These are phyloP conservation scores for Kazachstania kunashirensis DNA, from an alignment of 805 yeast species.

Conservation along the genomic window DNA sequence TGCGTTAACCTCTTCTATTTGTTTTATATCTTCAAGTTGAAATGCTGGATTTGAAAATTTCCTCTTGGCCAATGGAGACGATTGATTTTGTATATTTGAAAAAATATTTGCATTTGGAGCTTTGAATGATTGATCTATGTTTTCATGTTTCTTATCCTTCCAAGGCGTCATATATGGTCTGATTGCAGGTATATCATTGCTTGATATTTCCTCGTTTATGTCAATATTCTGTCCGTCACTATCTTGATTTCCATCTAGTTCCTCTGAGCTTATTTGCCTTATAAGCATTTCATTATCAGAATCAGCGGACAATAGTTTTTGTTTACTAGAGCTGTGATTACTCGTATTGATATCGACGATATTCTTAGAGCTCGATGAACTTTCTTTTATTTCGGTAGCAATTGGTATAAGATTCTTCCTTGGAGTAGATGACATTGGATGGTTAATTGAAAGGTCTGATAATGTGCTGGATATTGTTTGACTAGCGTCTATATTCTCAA, in stretches of 20 bases:
- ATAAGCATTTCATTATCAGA: too few species aligned
- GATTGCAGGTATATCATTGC: slow-evolving; percentile 26
- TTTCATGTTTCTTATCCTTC: slow-evolving; percentile 17
- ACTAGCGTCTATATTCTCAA: not conserved
- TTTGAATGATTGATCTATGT: not conserved
- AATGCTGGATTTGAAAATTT: not conserved
- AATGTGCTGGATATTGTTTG: too few species aligned
- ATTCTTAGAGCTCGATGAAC: too few species aligned
- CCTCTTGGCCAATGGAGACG: not conserved
- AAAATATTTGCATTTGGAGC: not conserved
- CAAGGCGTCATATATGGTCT: slow-evolving; percentile 32
- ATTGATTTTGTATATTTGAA: not conserved
- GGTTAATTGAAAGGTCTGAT: too few species aligned
- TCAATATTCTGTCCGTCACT: not conserved
- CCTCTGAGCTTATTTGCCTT: too few species aligned
- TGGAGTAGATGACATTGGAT: too few species aligned
- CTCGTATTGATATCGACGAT: too few species aligned
- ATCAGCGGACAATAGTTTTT: too few species aligned
- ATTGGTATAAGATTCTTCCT: too few species aligned
- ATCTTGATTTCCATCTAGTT: not conserved
- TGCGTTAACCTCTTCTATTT: not conserved
- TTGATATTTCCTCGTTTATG: slow-evolving; percentile 7
- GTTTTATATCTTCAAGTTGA: not conserved
- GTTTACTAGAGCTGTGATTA: too few species aligned
- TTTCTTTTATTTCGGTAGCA: too few species aligned